A percentile compares a stretch with the other conserved stretches of the same genome.
Conservation (phyloP, 177 flowering plant genomes). For the Vitis hybrid region DNA sequence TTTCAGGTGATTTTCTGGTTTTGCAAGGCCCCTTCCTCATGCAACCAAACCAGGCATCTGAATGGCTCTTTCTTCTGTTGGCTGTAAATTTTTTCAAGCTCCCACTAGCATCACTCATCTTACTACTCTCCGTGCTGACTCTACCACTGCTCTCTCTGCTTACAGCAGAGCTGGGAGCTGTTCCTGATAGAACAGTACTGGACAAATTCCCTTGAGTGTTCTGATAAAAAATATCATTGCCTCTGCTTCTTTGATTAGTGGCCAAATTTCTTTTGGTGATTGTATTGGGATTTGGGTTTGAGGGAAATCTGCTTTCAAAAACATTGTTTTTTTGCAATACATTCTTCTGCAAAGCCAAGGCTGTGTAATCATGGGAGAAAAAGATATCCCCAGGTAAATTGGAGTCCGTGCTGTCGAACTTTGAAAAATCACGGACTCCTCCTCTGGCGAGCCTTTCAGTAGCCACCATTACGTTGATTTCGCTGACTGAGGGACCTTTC, state of each 20-base stretch:
- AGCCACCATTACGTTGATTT: slow-evolving; percentile 65
- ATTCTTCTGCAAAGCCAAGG: slow-evolving; percentile 27
- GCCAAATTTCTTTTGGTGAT: slow-evolving; percentile 19
- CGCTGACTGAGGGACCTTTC: slow-evolving; percentile 39
- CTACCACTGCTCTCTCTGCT: slow-evolving; percentile 38
- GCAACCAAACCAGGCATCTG: slow-evolving; percentile 62
- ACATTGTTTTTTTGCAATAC: slow-evolving; percentile 14
- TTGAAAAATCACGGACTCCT: slow-evolving; percentile 8
- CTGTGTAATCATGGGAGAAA: slow-evolving; percentile 45
- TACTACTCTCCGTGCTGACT: slow-evolving; percentile 35
- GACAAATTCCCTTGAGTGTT: slow-evolving; percentile 20
- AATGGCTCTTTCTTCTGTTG: slow-evolving; percentile 46
- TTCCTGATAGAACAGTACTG: slow-evolving; percentile 26
- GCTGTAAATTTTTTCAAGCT: slow-evolving; percentile 44
- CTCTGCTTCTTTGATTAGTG: slow-evolving; percentile 15
- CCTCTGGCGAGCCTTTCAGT: slow-evolving; percentile 33
- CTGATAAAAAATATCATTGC: slow-evolving; percentile 21
- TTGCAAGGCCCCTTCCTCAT: slow-evolving; percentile 54
- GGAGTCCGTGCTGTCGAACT: slow-evolving; percentile 49
- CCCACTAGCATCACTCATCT: slow-evolving; percentile 41
- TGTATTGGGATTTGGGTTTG: slow-evolving; percentile 23
- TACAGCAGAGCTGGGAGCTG: slow-evolving; percentile 27
- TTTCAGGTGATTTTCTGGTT: slow-evolving; percentile 54
- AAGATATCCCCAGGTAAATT: slow-evolving; percentile 56
- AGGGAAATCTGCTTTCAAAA: slow-evolving; percentile 10